Percentiles rank a stretch among this genome's conserved stretches.
phyloP scores from a whole-genome alignment of 1,139 yeast species.

The Citeromyces hawaiiensis region DNA sequence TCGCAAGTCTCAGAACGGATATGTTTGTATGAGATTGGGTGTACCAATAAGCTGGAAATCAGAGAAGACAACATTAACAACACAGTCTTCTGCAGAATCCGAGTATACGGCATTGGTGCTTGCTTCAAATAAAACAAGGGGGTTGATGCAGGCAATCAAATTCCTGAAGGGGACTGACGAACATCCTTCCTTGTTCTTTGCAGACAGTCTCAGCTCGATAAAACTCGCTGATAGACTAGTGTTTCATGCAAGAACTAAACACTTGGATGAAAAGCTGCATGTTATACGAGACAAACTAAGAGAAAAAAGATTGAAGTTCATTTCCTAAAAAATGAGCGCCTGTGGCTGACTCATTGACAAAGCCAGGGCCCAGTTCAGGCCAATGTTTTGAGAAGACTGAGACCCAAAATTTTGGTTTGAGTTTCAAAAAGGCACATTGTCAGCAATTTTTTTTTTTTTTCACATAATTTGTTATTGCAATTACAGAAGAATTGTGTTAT shows the following conservation, averaged over 20 bases:
- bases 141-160: not conserved
- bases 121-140: not conserved
- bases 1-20: not conserved
- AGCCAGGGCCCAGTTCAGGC: too few species aligned
- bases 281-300: not conserved
- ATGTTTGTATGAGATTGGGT: not conserved
- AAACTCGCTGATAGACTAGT: not conserved
- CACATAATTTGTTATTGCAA: too few species aligned
- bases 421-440: too few species aligned
- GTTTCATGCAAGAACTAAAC: not conserved
- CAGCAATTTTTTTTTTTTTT: too few species aligned
- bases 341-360: too few species aligned
- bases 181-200: not conserved
- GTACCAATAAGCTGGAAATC: not conserved
- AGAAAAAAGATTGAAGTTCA: too few species aligned
- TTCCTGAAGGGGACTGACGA: not conserved
- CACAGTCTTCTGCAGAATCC: not conserved
- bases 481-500: too few species aligned
- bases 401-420: too few species aligned
- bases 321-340: too few species aligned
- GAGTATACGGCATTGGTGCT: not conserved
- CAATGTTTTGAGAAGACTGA: too few species aligned
- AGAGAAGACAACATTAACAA: not conserved
- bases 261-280: not conserved
- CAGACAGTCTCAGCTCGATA: not conserved